These are phyloP conservation scores for Novakomyces olei DNA, from an alignment of 805 yeast genomes.

Conservation along the genomic window DNA sequence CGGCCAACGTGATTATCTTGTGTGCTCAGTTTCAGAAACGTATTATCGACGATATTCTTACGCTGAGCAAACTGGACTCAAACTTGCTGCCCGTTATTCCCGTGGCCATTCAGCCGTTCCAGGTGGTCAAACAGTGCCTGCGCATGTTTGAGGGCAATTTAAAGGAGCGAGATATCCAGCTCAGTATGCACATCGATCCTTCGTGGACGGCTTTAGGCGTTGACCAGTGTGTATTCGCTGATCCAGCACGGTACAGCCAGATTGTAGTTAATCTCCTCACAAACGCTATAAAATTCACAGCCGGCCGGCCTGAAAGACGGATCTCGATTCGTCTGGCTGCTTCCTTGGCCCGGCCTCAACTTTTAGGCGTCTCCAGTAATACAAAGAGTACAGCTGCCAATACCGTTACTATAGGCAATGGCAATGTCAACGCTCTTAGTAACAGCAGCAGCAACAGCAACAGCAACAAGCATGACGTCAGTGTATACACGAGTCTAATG, in stretches of 20 bases:
- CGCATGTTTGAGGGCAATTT: constrained; percentile 70
- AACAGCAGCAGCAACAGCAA: too few species aligned
- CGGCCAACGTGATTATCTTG: constrained; percentile 19
- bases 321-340: constrained; percentile 8
- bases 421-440: background rate
- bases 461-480: background rate
- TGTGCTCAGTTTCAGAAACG: constrained; percentile 9
- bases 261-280: constrained; percentile 81
- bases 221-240: constrained; percentile 49
- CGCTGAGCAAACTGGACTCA: constrained; percentile 20
- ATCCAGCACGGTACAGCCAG: constrained; percentile 74
- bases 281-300: constrained; percentile 71
- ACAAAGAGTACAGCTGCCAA: too few species aligned
- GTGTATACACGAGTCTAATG: too few species aligned
- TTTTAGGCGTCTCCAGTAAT: too few species aligned
- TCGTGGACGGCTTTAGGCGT: constrained; percentile 2
- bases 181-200: constrained; percentile 28
- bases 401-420: background rate
- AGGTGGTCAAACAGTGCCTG: constrained; percentile 27
- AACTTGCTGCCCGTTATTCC: constrained; percentile 9
- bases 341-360: constrained; percentile 6
- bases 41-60: constrained; percentile 53
- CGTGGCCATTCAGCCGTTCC: constrained; percentile 6
- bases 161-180: constrained; percentile 46
- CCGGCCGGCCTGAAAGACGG: constrained; percentile 18